Conservation (phyloP, 2,329 filamentous ascomycete genomes). For the Fusarium verticillioides region DNA sequence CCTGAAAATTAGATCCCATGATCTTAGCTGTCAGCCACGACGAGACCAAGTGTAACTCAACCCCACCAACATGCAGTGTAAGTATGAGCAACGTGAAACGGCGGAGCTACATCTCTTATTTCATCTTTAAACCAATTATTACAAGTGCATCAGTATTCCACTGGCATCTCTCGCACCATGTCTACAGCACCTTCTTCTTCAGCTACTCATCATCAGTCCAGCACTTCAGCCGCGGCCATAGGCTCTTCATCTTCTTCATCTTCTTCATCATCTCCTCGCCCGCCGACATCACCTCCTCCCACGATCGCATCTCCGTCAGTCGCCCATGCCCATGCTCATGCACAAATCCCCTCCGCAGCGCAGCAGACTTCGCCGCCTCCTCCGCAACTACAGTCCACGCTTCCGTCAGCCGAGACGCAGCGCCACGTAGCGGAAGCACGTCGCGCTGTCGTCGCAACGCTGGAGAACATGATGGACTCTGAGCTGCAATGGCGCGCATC, state of each 20-base stretch:
- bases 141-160: not conserved
- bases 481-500: slow-evolving; percentile 75
- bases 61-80: slow-evolving; percentile 37
- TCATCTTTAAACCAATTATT: slow-evolving; percentile 2
- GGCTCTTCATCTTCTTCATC: slow-evolving; percentile 36
- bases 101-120: slow-evolving; percentile 16
- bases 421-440: slow-evolving; percentile 67
- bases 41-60: slow-evolving; percentile 24
- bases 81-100: slow-evolving; percentile 28
- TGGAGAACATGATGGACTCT: slow-evolving; percentile 76
- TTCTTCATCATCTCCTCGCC: slow-evolving; percentile 36
- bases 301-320: slow-evolving; percentile 40
- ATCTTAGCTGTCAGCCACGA: slow-evolving; percentile 35
- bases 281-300: slow-evolving; percentile 41
- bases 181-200: slow-evolving; percentile 16
- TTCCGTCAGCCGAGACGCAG: slow-evolving; percentile 56
- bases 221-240: slow-evolving; percentile 11
- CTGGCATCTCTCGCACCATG: slow-evolving; percentile 15
- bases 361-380: slow-evolving; percentile 27
- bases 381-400: slow-evolving; percentile 49
- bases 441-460: slow-evolving; percentile 67
- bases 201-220: slow-evolving; percentile 13
- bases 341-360: slow-evolving; percentile 20
- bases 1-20: slow-evolving; percentile 24
- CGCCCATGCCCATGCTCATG: slow-evolving; percentile 35